Percentiles rank a stretch among this genome's conserved stretches.
Evolutionary conservation across 768 basidiomycete species (phyloP).

Genomic region (Pisolithus tinctorius): DNA sequence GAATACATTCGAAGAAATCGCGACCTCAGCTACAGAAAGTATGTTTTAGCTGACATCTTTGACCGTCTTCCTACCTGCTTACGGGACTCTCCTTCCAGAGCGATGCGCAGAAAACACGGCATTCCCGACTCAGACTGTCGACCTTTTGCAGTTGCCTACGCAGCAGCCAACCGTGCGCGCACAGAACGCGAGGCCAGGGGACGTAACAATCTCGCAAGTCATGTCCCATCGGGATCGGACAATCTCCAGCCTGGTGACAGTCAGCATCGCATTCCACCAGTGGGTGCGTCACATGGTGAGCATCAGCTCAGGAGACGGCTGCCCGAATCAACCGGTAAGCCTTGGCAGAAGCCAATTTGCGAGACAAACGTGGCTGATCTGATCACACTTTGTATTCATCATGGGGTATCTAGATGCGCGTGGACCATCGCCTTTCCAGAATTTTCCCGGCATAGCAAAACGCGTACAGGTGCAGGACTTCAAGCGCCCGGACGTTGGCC

Average conservation of each 20-base stretch:
- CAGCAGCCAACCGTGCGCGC: conserved; percentile 54
- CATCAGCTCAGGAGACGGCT: conserved; percentile 35
- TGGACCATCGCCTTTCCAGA: conserved; percentile 14
- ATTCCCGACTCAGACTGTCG: conserved; percentile 80
- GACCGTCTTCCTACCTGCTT: conserved; percentile 5
- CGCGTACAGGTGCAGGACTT: conserved; percentile 9
- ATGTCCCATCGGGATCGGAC: conserved; percentile 11
- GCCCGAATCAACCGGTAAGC: conserved; percentile 40
- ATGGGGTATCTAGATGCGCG: conserved; percentile 10
- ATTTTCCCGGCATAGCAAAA: conserved; percentile 15
- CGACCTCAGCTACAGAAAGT: conserved; percentile 64
- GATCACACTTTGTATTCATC: conserved; percentile 14
- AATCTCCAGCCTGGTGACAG: conserved; percentile 17
- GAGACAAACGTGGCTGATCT: conserved; percentile 16
- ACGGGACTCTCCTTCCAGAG: conserved; percentile 32
- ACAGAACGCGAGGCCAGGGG: conserved; percentile 45
- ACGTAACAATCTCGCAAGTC: conserved; percentile 27
- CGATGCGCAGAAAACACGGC: conserved; percentile 70
- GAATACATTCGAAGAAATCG: conserved; percentile 47
- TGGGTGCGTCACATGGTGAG: conserved; percentile 20
- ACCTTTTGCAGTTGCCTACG: conserved; percentile 84
- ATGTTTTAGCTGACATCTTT: conserved; percentile 17
- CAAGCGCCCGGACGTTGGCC: conserved; percentile 11
- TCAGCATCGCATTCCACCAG: conserved; percentile 25
- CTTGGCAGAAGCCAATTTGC: conserved; percentile 12